Conservation (phyloP, 768 basidiomycete genomes). For the Xerocomus potaroensis region DNA sequence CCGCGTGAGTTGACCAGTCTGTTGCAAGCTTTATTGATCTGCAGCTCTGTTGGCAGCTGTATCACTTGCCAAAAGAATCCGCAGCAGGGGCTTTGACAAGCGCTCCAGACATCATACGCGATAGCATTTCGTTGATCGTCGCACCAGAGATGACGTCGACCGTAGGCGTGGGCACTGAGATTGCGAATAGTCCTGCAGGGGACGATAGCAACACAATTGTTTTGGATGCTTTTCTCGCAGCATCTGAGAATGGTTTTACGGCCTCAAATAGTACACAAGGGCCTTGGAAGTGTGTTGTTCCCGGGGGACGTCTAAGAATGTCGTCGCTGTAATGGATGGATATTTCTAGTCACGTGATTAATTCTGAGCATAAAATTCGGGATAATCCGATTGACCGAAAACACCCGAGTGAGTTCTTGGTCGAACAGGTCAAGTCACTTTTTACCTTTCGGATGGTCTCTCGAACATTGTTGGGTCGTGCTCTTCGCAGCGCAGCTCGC, state of each 20-base stretch:
- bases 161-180: background rate
- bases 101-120: conserved; percentile 2
- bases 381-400: conserved; percentile 27
- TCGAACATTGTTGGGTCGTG: conserved; percentile 41
- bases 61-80: conserved; percentile 33
- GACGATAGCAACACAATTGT: background rate
- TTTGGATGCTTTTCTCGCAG: conserved; percentile 37
- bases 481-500: conserved; percentile 36
- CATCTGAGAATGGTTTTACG: conserved; percentile 53
- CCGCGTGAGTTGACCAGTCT: conserved; percentile 36
- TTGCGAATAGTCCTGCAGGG: background rate
- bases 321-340: background rate
- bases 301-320: conserved; percentile 29
- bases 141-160: conserved; percentile 16
- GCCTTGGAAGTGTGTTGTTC: conserved; percentile 41
- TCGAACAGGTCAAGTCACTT: conserved; percentile 7
- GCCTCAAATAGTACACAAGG: conserved; percentile 31
- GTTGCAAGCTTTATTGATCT: background rate
- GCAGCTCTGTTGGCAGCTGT: conserved; percentile 34
- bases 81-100: background rate
- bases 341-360: conserved; percentile 12
- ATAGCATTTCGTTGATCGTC: conserved; percentile 23
- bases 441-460: conserved; percentile 41
- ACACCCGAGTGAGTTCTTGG: conserved; percentile 23
- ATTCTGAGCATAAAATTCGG: conserved; percentile 25